Conservation (phyloP, 306 rosid species). For the Fragaria ananassa region DNA sequence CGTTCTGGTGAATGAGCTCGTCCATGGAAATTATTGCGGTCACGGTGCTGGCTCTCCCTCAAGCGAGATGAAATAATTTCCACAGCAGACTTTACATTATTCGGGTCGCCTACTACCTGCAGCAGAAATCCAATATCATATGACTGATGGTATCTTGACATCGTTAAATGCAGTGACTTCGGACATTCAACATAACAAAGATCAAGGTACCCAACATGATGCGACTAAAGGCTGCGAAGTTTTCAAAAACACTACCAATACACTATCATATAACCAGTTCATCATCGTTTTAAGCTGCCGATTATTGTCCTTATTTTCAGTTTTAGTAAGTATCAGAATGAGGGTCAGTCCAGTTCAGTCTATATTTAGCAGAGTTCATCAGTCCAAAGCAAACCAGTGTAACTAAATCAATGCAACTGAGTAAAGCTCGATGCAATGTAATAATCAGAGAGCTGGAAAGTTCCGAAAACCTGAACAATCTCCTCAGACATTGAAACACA, state of each 20-base stretch:
- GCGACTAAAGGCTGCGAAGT: neutral
- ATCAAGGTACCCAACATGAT: neutral
- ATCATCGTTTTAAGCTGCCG: too few species aligned
- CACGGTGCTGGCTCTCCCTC: constrained; percentile 99
- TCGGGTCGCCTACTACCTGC: constrained; percentile 84
- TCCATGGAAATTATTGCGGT: constrained; percentile 77
- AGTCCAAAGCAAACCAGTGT: neutral
- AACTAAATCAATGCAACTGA: constrained; percentile 5
- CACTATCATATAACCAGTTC: too few species aligned
- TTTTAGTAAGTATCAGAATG: too few species aligned
- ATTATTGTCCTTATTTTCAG: too few species aligned
- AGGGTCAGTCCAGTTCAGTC: constrained; percentile 2
- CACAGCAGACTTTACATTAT: constrained; percentile 73
- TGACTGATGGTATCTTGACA: neutral
- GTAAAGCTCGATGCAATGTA: neutral
- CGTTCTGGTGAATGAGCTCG: constrained; percentile 80
- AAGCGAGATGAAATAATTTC: constrained; percentile 69
- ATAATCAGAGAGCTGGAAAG: constrained; percentile 6
- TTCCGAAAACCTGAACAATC: constrained; percentile 88
- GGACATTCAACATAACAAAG: neutral
- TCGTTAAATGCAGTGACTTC: neutral
- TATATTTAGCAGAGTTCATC: constrained; percentile 22
- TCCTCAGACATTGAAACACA: constrained; percentile 95
- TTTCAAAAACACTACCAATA: too few species aligned
- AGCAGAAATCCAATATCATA: constrained; percentile 22